Evolutionary conservation across 148 eudicot genomes (phyloP), one percentile per base, ranked within the genome.

Genomic region (Rhododendron molle): DNA sequence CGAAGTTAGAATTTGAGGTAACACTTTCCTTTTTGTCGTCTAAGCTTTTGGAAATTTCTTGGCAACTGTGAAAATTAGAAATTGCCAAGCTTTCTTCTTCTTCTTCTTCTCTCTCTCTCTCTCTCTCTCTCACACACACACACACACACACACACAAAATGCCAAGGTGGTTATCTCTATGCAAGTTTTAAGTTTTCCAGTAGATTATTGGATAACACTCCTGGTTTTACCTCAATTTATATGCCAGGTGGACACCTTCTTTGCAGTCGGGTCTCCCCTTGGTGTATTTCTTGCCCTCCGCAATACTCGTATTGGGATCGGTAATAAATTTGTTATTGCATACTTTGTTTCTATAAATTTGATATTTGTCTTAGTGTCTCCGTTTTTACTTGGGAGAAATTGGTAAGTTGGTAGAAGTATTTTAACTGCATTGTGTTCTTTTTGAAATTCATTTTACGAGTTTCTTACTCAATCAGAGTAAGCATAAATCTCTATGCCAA

Each of bases 201-300:
- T 80, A 43, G 34, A 21, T 81, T 60, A 21, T 18, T 50, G 34
- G 26, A 56, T 81, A 3, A 43, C 46, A 67, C 78, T 52, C 23
- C 81, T 49, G 83, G 15, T 65, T 52, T 62, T 84, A 50, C 56
- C 47, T 81, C n/a, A 23, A 54, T 77, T 85, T 69, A 16, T 86
- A 16, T 83, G 83, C 82, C 92, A 97, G 99, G 98, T 97, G 82
- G 98, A 97, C 87, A 97, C 98, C 62, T 97, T 95, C 77, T 97
- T 92, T 91, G 98, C 99, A 38, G 98, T 90, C 88, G 99, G 99
- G 5, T 97, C 99, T 77, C 99, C 99, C 85, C 99, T 97, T 81
- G 99, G 98, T 62, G 99, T 97, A 79, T 97, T 97, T 85, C 98
- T 97, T 49, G 88, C 99, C 85, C 97, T 97, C 69, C 98, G 99